Percentiles rank a stretch among this genome's conserved stretches.
phyloP scores from a whole-genome alignment of 176 grass and related monocot genomes.

The Oryza meridionalis region DNA sequence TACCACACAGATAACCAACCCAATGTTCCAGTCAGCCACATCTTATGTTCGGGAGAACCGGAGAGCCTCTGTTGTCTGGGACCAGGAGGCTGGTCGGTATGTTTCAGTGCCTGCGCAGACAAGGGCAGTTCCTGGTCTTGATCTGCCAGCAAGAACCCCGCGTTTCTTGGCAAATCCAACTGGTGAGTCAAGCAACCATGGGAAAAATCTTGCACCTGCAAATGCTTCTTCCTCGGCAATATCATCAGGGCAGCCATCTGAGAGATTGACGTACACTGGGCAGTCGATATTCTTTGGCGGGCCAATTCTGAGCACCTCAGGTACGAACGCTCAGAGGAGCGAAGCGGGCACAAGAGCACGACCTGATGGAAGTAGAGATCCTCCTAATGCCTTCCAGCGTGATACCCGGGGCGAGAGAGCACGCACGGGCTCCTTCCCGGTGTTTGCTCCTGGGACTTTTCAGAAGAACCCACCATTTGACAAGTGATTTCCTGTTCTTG shows the following conservation, averaged over 20 bases:
- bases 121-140: slow-evolving; percentile 48
- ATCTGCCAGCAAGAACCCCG: slow-evolving; percentile 41
- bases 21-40: slow-evolving; percentile 86
- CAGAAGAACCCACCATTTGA: slow-evolving; percentile 61
- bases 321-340: slow-evolving; percentile 35
- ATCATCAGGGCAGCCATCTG: slow-evolving; percentile 48
- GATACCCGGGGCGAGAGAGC: slow-evolving; percentile 51
- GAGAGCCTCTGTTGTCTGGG: slow-evolving; percentile 86
- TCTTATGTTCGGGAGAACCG: slow-evolving; percentile 70
- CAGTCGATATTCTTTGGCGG: slow-evolving; percentile 97
- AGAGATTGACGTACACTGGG: slow-evolving; percentile 72
- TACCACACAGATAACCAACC: slow-evolving; percentile 59
- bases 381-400: slow-evolving; percentile 55
- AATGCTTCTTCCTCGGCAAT: slow-evolving; percentile 48
- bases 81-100: slow-evolving; percentile 95
- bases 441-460: slow-evolving; percentile 70
- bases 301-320: slow-evolving; percentile 66
- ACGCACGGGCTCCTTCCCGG: slow-evolving; percentile 61
- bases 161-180: slow-evolving; percentile 59
- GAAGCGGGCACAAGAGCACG: slow-evolving; percentile 43
- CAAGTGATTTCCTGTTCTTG: slow-evolving; percentile 53
- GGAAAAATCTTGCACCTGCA: slow-evolving; percentile 35
- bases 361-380: slow-evolving; percentile 56
- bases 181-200: slow-evolving; percentile 50
- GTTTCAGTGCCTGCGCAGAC: slow-evolving; percentile 62